Conservation (phyloP, 176 grass and related monocot species). For the Urochloa ruziziensis region DNA sequence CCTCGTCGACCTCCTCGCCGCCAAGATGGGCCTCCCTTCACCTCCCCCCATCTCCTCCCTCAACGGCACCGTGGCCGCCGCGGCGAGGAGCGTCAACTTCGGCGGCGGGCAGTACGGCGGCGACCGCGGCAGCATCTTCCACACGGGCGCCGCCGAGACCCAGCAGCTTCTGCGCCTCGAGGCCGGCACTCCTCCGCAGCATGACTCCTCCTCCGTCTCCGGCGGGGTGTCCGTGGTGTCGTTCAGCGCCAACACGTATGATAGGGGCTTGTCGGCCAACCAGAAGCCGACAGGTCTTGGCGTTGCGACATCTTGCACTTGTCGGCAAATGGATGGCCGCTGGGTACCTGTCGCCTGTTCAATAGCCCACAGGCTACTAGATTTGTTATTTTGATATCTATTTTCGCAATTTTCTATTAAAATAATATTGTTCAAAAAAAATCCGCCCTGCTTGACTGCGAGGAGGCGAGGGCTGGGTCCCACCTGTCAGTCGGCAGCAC, state of each 20-base stretch:
- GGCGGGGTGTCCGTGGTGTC: constrained; percentile 58
- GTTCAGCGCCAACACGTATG: constrained; percentile 72
- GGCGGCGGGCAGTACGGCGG: constrained; percentile 34
- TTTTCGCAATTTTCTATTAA: too few relatives aligned
- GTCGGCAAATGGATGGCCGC: too few relatives aligned
- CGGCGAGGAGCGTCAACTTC: constrained; percentile 47
- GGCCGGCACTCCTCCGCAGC: constrained; percentile 18
- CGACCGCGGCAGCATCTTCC: constrained; percentile 31
- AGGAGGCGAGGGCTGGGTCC: too few relatives aligned
- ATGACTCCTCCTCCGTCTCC: neutral
- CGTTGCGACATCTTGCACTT: too few relatives aligned
- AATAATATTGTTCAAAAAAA: too few relatives aligned
- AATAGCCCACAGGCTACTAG: too few relatives aligned
- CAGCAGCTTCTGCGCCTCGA: constrained; percentile 58
- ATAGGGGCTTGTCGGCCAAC: too few relatives aligned
- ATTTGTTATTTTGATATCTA: too few relatives aligned
- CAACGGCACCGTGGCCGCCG: constrained; percentile 34
- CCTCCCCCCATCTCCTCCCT: constrained; percentile 40
- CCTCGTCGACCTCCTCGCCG: constrained; percentile 52
- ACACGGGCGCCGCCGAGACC: constrained; percentile 45
- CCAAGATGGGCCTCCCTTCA: constrained; percentile 46
- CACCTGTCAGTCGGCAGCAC: neutral
- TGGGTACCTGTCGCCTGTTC: too few relatives aligned
- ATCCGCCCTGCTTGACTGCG: too few relatives aligned
- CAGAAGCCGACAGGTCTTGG: too few relatives aligned